Conservation (phyloP, 1,284 basidiomycete genomes). For the Schizophyllum amplum region DNA sequence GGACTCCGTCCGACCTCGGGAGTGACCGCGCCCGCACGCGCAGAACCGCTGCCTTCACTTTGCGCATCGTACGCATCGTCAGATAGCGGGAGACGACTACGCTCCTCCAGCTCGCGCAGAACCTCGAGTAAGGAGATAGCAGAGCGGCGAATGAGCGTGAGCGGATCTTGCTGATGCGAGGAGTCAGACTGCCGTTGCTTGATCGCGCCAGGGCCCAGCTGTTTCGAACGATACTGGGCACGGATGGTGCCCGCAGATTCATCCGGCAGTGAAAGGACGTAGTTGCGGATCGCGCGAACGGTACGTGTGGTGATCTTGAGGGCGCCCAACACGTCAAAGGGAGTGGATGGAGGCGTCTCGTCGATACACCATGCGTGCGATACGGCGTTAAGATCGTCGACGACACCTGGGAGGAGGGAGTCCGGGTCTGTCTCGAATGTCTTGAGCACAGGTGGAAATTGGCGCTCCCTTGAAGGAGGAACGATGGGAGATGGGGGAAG, state of each 20-base stretch:
- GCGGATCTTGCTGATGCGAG: slow-evolving; percentile 39
- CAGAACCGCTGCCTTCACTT: slow-evolving; percentile 50
- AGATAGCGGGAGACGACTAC: slow-evolving; percentile 51
- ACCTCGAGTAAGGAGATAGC: slow-evolving; percentile 72
- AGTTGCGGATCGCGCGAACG: slow-evolving; percentile 74
- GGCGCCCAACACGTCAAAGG: slow-evolving; percentile 52
- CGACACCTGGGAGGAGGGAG: slow-evolving; percentile 58
- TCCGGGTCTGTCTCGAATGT: slow-evolving; percentile 66
- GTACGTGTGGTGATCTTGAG: slow-evolving; percentile 71
- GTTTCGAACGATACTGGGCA: slow-evolving; percentile 37
- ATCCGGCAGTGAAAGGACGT: slow-evolving; percentile 71
- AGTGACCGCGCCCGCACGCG: slow-evolving; percentile 33
- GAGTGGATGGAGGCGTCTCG: slow-evolving; percentile 8
- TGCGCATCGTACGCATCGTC: slow-evolving; percentile 72
- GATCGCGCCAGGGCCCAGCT: slow-evolving; percentile 27
- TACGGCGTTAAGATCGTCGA: slow-evolving; percentile 61
- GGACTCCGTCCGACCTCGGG: slow-evolving; percentile 29
- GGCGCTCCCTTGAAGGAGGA: slow-evolving; percentile 36
- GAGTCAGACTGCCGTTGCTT: slow-evolving; percentile 5
- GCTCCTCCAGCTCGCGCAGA: slow-evolving; percentile 65
- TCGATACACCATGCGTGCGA: slow-evolving; percentile 46
- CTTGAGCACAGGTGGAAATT: slow-evolving; percentile 47
- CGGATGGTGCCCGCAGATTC: slow-evolving; percentile 50
- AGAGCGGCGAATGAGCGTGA: slow-evolving; percentile 58
- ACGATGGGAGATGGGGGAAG: slow-evolving; percentile 58